These are phyloP conservation scores for Yamadazyma oceani DNA, from an alignment of 1,139 yeast genomes.

Conservation along the genomic window DNA sequence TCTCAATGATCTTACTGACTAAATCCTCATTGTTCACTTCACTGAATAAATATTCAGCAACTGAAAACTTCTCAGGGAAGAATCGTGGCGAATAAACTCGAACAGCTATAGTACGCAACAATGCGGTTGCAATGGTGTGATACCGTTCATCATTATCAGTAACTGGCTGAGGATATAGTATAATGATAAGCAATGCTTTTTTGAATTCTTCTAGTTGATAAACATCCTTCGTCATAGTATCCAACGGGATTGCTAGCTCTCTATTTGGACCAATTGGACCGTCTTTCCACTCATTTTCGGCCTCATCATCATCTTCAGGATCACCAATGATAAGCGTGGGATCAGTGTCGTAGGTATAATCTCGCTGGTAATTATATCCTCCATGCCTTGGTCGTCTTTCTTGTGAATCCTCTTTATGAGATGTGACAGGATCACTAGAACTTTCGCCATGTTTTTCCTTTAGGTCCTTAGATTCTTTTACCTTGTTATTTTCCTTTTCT, in stretches of 20 bases:
- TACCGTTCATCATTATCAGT: not conserved
- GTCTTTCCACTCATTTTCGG: slow-evolving; percentile 36
- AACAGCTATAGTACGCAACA: not conserved
- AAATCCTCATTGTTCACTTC: slow-evolving; percentile 23
- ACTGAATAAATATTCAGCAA: slow-evolving; percentile 14
- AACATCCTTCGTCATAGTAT: not conserved
- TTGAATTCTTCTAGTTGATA: not conserved
- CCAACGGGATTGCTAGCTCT: slow-evolving; percentile 13
- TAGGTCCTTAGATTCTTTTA: not conserved
- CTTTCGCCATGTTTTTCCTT: not conserved
- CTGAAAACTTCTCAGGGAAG: not conserved
- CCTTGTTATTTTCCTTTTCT: not conserved
- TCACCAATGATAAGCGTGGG: not conserved
- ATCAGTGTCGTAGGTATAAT: not conserved
- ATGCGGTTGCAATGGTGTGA: not conserved
- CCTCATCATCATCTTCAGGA: slow-evolving; percentile 3
- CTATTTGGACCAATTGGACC: slow-evolving; percentile 58
- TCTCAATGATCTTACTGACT: slow-evolving; percentile 3
- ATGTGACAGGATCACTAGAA: too few relatives aligned
- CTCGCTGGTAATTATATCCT: slow-evolving; percentile 1
- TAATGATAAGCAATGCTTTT: not conserved
- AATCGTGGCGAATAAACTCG: not conserved
- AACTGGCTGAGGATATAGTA: slow-evolving; percentile 1
- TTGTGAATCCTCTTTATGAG: not conserved
- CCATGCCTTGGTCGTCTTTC: not conserved